Base-by-base conservation (phyloP, 2,329 filamentous ascomycete species). In the Aspergillus neoniger region DNA sequence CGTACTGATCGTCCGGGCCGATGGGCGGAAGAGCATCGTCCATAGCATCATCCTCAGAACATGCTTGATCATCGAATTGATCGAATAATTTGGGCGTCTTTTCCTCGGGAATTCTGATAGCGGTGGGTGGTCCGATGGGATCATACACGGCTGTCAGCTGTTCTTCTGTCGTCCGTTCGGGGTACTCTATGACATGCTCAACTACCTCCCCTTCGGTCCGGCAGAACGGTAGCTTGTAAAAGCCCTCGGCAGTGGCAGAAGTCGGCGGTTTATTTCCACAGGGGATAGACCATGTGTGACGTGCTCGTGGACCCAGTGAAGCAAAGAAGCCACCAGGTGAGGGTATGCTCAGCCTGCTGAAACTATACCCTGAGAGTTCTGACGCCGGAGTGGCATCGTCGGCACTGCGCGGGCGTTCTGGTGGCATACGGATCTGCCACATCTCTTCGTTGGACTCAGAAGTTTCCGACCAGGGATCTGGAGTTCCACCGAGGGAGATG, bases 311-410 rank as follows among this genome's bases (percentile, higher is more conserved):
- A 39, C 90, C 91, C 28, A 97, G 84, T 0, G 90, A 92, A 2
- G 91, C 91, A 77, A 97, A 97, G 82, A 97, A 97, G 0, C 90
- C 92, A 25, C 91, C 90, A 0, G 94, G 94, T 0, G 94, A 97
- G 5, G 93, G 94, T 36, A 98, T 92, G 25, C 93, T 93, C 19
- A 97, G 84, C 61, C 86, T 88, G 19, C 91, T 93, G 63, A 97
- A 83, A 41, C 88, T 90, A 58, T 88, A 88, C 14, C 88, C 81
- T 14, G 88, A 89, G 59, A 82, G 77, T 59, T 82, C 83, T 47
- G 86, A 85, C 8, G 82, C 78, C 9, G 85, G 80, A 0, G 80
- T 81, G 19, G 74, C 72, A 43, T 79, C 74, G 51, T 80, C 74
- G 10, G 77, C 76, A 61, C 76, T 82, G 21, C 73, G 77, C 36